Conservation (phyloP, 2,329 filamentous ascomycete species). For the Cladosporium colombiae region DNA sequence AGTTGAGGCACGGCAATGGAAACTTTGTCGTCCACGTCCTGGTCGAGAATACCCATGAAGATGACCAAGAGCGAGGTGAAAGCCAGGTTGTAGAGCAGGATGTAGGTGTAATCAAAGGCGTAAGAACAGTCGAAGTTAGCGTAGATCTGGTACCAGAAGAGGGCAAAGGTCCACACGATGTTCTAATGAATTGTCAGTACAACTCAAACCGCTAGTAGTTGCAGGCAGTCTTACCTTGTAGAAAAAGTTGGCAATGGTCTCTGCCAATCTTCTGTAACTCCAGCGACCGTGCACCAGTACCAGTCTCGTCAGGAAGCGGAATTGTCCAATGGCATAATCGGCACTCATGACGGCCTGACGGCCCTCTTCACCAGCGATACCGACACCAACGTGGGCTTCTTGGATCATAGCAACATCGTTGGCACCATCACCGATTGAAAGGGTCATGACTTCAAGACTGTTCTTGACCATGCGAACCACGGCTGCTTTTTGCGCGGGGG, state of each 20-base stretch:
- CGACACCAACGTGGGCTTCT: conserved; percentile 93
- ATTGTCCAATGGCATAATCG: conserved; percentile 93
- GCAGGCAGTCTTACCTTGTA: conserved; percentile 70
- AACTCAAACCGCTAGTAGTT: neutral
- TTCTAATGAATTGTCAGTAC: conserved; percentile 57
- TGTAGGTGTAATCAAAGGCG: conserved; percentile 96
- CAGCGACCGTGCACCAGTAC: conserved; percentile 89
- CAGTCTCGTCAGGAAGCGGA: conserved; percentile 81
- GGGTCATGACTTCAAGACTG: conserved; percentile 91
- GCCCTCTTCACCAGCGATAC: conserved; percentile 90
- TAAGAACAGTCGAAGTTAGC: conserved; percentile 96
- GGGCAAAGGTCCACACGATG: conserved; percentile 92
- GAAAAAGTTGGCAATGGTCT: conserved; percentile 98
- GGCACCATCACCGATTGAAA: conserved; percentile 89
- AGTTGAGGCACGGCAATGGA: conserved; percentile 93
- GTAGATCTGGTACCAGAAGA: conserved; percentile 98
- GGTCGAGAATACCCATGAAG: conserved; percentile 93
- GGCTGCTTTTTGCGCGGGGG: conserved; percentile 94
- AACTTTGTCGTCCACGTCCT: conserved; percentile 92
- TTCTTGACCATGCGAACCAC: conserved; percentile 95
- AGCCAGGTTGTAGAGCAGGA: conserved; percentile 91
- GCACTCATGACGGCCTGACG: conserved; percentile 94
- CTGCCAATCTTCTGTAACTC: conserved; percentile 92
- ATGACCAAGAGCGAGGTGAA: conserved; percentile 96
- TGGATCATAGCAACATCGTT: conserved; percentile 99